Percentiles rank a stretch among this genome's conserved stretches.
These are phyloP conservation scores for Sonneratia caseolaris DNA, from an alignment of 345 rosid species.

Conservation along the genomic window DNA sequence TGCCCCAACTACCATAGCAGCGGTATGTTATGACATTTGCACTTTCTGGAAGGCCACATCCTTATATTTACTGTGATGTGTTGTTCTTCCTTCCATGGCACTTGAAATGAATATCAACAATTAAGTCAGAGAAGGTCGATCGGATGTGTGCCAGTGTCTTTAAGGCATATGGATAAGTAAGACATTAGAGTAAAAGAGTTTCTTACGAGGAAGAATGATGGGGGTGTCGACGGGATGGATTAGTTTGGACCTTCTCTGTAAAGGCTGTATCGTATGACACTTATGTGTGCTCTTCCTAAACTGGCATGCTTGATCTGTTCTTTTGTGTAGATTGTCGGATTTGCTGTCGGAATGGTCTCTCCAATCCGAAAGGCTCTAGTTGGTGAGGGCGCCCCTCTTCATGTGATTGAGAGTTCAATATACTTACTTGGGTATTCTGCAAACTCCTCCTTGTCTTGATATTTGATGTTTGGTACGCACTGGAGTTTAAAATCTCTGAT, in stretches of 20 bases:
- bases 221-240: no score
- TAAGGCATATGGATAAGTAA: no score
- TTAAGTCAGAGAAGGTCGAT: no score
- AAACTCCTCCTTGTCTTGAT: background rate
- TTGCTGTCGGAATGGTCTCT: slow-evolving; percentile 15
- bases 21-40: slow-evolving; percentile 11
- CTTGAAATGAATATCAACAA: no score
- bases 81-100: background rate
- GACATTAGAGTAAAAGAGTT: no score
- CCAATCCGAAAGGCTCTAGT: slow-evolving; percentile 18
- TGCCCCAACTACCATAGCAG: slow-evolving; percentile 21
- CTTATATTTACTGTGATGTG: background rate
- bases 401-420: slow-evolving; percentile 11
- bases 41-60: background rate
- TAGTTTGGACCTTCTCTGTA: no score
- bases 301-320: background rate
- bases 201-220: no score
- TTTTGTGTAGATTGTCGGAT: slow-evolving; percentile 18
- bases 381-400: slow-evolving; percentile 20
- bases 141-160: no score
- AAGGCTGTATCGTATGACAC: background rate
- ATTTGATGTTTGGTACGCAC: background rate
- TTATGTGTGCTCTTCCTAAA: background rate
- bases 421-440: slow-evolving; percentile 15
- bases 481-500: background rate